phyloP scores from a whole-genome alignment of 495 filamentous ascomycete genomes.

The Acidiella bohemica region DNA sequence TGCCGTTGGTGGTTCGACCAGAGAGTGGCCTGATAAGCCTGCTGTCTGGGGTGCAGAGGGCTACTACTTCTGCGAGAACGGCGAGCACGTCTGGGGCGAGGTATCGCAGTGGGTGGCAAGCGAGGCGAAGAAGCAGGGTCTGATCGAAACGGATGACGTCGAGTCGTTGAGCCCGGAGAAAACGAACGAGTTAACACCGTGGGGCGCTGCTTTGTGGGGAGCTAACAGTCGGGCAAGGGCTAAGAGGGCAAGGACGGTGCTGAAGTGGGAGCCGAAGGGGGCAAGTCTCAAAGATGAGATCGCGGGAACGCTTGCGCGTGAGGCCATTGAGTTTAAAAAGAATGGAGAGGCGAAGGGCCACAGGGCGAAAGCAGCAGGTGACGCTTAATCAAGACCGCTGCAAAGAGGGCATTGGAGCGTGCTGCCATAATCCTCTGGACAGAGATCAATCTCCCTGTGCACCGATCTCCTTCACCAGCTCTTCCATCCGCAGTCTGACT shows the following conservation, averaged over 20 bases:
- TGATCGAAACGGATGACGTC: conserved; percentile 45
- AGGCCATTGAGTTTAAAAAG: too few species aligned
- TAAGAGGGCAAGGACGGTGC: conserved; percentile 41
- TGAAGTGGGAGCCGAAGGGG: conserved; percentile 46
- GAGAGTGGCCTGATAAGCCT: conserved; percentile 51
- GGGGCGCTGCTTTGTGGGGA: conserved; percentile 31
- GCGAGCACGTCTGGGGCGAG: conserved; percentile 57
- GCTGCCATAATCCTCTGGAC: too few species aligned
- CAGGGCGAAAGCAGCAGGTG: too few species aligned
- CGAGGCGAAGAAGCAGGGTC: conserved; percentile 48
- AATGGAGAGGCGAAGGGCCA: too few species aligned
- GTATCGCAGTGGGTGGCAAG: conserved; percentile 46
- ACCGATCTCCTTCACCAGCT: too few species aligned
- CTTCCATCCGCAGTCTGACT: too few species aligned
- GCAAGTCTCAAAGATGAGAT: conserved; percentile 38
- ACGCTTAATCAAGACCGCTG: too few species aligned
- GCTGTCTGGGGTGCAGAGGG: conserved; percentile 58
- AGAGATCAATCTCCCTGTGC: too few species aligned
- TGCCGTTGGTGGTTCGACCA: conserved; percentile 40
- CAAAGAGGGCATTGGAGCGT: too few species aligned
- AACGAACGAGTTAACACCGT: conserved; percentile 18
- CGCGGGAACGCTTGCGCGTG: too few species aligned
- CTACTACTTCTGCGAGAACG: conserved; percentile 65
- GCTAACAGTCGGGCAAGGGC: conserved; percentile 46
- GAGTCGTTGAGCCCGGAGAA: conserved; percentile 22